Percentiles rank a stretch among this genome's conserved stretches.
These are phyloP conservation scores for Pseudocercospora macadamiae DNA, from an alignment of 2,329 filamentous ascomycete genomes.

Conservation along the genomic window DNA sequence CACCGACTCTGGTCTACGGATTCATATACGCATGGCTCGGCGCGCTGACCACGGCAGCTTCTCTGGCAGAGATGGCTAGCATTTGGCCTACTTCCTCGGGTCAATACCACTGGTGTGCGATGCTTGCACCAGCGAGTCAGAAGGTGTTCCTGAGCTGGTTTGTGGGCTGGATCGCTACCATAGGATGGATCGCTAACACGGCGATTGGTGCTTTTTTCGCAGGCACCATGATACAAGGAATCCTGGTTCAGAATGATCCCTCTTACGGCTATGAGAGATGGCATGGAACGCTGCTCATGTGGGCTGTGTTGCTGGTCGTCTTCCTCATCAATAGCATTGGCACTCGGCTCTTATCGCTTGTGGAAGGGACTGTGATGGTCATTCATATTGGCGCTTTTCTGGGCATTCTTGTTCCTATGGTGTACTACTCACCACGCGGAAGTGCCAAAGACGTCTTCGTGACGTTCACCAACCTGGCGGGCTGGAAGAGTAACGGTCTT, in stretches of 20 bases:
- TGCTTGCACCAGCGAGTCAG: conserved; percentile 27
- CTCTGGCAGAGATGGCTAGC: conserved; percentile 26
- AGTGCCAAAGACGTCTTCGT: conserved; percentile 23
- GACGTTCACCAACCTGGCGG: conserved; percentile 22
- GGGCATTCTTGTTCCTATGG: conserved; percentile 43
- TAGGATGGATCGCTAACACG: conserved; percentile 35
- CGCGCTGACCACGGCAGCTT: conserved; percentile 17
- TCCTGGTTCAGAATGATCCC: conserved; percentile 24
- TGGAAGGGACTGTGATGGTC: conserved; percentile 54
- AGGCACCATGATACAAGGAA: conserved; percentile 28
- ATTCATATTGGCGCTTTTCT: conserved; percentile 56
- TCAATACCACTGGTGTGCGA: conserved; percentile 25
- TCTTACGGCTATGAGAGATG: conserved; percentile 25
- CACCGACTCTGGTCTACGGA: conserved; percentile 30
- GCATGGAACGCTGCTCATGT: conserved; percentile 33
- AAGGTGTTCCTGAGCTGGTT: conserved; percentile 51
- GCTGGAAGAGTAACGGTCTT: conserved; percentile 23
- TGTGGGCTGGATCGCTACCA: conserved; percentile 43
- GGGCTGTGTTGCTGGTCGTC: conserved; percentile 26
- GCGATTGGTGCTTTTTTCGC: conserved; percentile 22
- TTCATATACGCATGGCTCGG: conserved; percentile 22
- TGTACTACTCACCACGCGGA: conserved; percentile 19
- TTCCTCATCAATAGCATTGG: conserved; percentile 48
- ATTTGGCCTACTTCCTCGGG: conserved; percentile 21
- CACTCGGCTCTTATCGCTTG: conserved; percentile 46